A percentile compares a stretch with the other conserved stretches of the same genome.
phyloP scores from a whole-genome alignment of 371 early-diverging fungal species.

The Mortierella polycephala region DNA sequence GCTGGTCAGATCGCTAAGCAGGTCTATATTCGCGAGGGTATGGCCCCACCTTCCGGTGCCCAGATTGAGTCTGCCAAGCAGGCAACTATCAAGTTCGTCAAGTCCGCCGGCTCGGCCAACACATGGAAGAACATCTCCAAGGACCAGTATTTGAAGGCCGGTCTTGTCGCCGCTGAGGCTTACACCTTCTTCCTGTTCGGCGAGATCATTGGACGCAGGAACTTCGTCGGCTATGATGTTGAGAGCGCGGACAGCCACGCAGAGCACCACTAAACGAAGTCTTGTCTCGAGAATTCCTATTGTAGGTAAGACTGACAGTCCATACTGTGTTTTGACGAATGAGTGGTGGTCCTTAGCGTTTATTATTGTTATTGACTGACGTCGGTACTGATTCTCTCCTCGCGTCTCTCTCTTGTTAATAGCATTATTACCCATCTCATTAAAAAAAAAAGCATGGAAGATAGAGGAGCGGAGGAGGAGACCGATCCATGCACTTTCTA shows the following conservation, averaged over 20 bases:
- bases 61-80: slow-evolving; percentile 69
- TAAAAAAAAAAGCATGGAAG: neutral
- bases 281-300: slow-evolving; percentile 2
- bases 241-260: slow-evolving; percentile 62
- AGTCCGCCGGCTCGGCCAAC: slow-evolving; percentile 55
- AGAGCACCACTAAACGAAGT: slow-evolving; percentile 51
- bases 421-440: slow-evolving; percentile 6
- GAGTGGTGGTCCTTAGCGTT: neutral
- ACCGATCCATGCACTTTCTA: too few species aligned
- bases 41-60: slow-evolving; percentile 70
- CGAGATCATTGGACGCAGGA: slow-evolving; percentile 80
- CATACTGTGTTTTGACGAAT: neutral
- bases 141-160: slow-evolving; percentile 58
- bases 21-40: slow-evolving; percentile 76
- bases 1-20: slow-evolving; percentile 76
- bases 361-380: neutral
- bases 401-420: neutral
- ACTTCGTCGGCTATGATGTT: slow-evolving; percentile 77
- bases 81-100: slow-evolving; percentile 60
- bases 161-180: slow-evolving; percentile 72
- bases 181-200: slow-evolving; percentile 79
- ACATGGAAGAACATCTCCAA: slow-evolving; percentile 65
- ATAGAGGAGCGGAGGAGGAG: neutral
- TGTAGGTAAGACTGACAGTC: slow-evolving; percentile 8
- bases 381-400: neutral